Evolutionary conservation across 164 flowering plant species (phyloP).

Genomic region (Hamamelis virginiana): DNA sequence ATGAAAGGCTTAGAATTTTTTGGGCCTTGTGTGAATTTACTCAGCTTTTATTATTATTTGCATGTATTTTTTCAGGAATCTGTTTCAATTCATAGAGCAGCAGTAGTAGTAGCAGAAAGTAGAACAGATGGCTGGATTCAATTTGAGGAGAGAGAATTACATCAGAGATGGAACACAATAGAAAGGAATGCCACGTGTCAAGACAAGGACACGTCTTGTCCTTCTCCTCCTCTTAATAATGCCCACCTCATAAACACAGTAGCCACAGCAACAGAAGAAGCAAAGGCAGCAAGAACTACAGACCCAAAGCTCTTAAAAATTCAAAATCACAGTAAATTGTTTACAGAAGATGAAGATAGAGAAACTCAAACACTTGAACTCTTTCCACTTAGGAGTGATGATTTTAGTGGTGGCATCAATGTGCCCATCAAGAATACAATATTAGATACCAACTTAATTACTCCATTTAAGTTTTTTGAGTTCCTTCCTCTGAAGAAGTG

Average conservation of each 20-base stretch:
- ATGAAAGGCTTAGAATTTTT: constrained; percentile 11
- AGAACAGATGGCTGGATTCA: constrained; percentile 7
- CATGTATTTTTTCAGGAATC: constrained; percentile 14
- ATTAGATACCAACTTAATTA: constrained; percentile 11
- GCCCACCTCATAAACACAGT: constrained; percentile 1
- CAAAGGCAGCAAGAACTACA: not conserved
- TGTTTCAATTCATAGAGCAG: constrained; percentile 8
- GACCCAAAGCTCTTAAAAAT: not conserved
- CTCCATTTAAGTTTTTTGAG: constrained; percentile 21
- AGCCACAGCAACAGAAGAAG: constrained; percentile 2
- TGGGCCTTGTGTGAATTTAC: constrained; percentile 6
- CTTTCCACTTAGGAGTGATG: constrained; percentile 19
- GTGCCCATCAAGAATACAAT: constrained; percentile 7
- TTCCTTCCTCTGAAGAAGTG: constrained; percentile 26
- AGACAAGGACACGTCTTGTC: not conserved
- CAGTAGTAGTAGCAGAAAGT: not conserved
- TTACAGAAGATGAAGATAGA: not conserved
- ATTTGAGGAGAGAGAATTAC: constrained; percentile 17
- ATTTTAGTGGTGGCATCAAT: not conserved
- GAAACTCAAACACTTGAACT: constrained; percentile 26
- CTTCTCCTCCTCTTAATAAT: not conserved
- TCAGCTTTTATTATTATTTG: not conserved
- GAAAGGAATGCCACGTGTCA: constrained; percentile 8
- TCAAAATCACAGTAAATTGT: not conserved
- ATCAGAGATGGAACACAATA: not conserved